These are phyloP conservation scores for Nigrograna mackinnonii DNA, from an alignment of 2,329 filamentous ascomycete genomes.

Conservation along the genomic window DNA sequence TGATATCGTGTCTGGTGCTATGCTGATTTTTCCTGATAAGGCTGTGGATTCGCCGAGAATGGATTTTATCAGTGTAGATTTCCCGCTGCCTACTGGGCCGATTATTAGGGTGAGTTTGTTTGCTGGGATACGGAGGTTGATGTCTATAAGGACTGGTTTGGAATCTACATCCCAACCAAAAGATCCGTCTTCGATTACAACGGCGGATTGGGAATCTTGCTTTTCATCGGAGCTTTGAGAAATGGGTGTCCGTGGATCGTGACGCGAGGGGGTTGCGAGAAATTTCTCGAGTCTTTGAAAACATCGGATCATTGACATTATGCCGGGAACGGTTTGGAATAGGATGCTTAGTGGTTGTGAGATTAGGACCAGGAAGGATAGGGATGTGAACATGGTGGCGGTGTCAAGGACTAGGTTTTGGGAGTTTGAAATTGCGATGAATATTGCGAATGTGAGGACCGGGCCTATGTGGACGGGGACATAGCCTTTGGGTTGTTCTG, in stretches of 20 bases:
- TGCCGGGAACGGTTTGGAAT: constrained; percentile 6
- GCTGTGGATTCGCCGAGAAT: constrained; percentile 16
- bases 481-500: too few relatives aligned
- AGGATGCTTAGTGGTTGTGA: constrained; percentile 9
- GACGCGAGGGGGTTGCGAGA: constrained; percentile 3
- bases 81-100: constrained; percentile 16
- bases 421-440: constrained; percentile 1
- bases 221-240: neutral
- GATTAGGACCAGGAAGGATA: constrained; percentile 11
- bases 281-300: constrained; percentile 9
- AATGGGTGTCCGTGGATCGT: neutral
- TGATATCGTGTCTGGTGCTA: constrained; percentile 10
- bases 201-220: neutral
- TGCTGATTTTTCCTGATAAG: constrained; percentile 7
- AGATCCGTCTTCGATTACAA: constrained; percentile 5
- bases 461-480: too few relatives aligned
- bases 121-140: constrained; percentile 2
- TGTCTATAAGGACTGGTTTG: neutral
- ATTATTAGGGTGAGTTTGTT: constrained; percentile 11
- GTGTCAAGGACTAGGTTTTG: constrained; percentile 5
- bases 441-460: constrained; percentile 13
- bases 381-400: constrained; percentile 9
- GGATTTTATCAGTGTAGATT: constrained; percentile 37
- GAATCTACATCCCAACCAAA: constrained; percentile 7
- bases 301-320: too few relatives aligned